These are phyloP conservation scores for Plasmopara viticola DNA, from an alignment of 352 stramenopile genomes.

Conservation along the genomic window DNA sequence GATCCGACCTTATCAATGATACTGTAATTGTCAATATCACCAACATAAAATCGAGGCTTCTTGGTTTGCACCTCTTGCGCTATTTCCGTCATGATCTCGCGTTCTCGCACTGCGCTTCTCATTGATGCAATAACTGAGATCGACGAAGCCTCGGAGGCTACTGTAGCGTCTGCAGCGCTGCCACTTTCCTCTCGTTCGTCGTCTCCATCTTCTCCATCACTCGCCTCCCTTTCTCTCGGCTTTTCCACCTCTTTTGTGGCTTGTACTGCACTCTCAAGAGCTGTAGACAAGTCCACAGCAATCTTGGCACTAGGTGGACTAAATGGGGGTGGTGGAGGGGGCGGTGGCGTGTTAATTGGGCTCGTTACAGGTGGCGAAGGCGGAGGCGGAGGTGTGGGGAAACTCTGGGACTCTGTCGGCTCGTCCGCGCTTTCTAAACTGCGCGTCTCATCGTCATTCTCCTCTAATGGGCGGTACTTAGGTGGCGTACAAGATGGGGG, in stretches of 20 bases:
- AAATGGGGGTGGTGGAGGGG: constrained; percentile 46
- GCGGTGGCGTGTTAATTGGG: constrained; percentile 19
- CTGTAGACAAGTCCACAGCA: constrained; percentile 22
- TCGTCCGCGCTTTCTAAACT: constrained; percentile 36
- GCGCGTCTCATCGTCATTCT: constrained; percentile 43
- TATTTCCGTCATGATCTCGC: constrained; percentile 58
- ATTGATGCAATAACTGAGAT: constrained; percentile 65
- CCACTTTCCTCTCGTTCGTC: constrained; percentile 22
- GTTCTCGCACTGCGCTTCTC: constrained; percentile 58
- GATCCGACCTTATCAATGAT: constrained; percentile 87
- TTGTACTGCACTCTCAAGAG: constrained; percentile 15
- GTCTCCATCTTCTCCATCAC: constrained; percentile 25
- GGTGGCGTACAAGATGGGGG: constrained; percentile 61
- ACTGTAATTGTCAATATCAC: constrained; percentile 82
- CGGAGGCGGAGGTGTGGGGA: constrained; percentile 41
- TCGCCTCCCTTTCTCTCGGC: constrained; percentile 12
- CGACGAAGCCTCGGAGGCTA: constrained; percentile 26
- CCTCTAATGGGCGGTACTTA: constrained; percentile 58
- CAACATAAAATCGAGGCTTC: constrained; percentile 68
- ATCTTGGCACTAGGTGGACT: constrained; percentile 46
- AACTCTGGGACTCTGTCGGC: constrained; percentile 22
- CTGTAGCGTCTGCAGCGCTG: background rate
- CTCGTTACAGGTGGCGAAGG: constrained; percentile 29
- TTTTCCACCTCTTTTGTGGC: background rate
- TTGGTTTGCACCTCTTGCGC: constrained; percentile 32